These are phyloP conservation scores for Boletus rubropictus DNA, from an alignment of 768 basidiomycete species.

Conservation along the genomic window DNA sequence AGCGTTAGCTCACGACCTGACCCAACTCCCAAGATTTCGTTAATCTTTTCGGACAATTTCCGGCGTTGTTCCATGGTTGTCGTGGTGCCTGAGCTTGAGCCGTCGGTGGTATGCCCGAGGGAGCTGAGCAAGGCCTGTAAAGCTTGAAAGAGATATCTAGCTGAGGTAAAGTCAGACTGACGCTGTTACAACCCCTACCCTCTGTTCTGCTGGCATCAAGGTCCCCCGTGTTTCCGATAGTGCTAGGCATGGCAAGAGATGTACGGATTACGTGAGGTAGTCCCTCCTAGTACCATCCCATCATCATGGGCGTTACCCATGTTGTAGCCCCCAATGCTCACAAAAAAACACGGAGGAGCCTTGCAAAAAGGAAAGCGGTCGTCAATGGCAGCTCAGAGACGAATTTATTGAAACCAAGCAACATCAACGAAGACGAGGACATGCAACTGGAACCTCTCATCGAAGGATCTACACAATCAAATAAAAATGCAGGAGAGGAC, in stretches of 20 bases:
- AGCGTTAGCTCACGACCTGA: conserved; percentile 33
- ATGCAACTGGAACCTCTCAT: conserved; percentile 24
- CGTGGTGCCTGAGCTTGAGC: conserved; percentile 17
- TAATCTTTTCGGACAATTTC: conserved; percentile 55
- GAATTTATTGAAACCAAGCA: conserved; percentile 6
- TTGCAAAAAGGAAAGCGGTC: conserved; percentile 35
- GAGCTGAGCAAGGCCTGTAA: conserved; percentile 37
- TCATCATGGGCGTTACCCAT: conserved; percentile 40
- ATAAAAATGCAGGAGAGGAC: conserved; percentile 36
- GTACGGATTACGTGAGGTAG: conserved; percentile 16
- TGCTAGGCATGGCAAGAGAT: conserved; percentile 18
- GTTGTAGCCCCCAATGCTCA: conserved; percentile 28
- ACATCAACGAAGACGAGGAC: conserved; percentile 26
- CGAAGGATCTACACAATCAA: conserved; percentile 1
- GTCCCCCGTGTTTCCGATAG: conserved; percentile 17
- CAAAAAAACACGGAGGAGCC: conserved; percentile 43
- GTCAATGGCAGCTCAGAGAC: conserved; percentile 8
- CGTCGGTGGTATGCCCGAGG: conserved; percentile 22
- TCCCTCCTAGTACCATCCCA: conserved; percentile 1
- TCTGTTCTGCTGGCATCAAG: conserved; percentile 31
- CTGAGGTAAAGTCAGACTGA: conserved; percentile 3
- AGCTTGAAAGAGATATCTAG: conserved; percentile 23
- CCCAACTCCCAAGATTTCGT: conserved; percentile 45
- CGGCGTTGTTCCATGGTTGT: conserved; percentile 45
- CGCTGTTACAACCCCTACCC: conserved; percentile 28